phyloP scores from a whole-genome alignment of 345 rosid genomes.

The Lumnitzera littorea region DNA sequence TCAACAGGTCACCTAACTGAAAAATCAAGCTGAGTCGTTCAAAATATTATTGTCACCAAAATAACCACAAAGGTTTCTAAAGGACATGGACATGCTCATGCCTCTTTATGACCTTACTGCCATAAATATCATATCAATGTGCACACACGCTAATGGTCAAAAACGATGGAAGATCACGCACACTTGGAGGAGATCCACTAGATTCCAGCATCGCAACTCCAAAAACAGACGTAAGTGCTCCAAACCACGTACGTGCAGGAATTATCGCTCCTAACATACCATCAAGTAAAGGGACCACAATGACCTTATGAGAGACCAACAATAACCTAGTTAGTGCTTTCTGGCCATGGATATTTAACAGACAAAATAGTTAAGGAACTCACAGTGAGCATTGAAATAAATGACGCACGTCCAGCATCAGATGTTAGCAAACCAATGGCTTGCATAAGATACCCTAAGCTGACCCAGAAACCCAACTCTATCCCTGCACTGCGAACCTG shows the following conservation, averaged over 20 bases:
- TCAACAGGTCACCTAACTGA: constrained; percentile 59
- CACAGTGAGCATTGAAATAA: constrained; percentile 46
- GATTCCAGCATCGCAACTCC: constrained; percentile 61
- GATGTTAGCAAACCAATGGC: constrained; percentile 51
- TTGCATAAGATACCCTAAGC: constrained; percentile 54
- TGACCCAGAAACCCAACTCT: constrained; percentile 62
- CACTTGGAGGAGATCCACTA: constrained; percentile 54
- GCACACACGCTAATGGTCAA: neutral
- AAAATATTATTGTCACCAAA: neutral
- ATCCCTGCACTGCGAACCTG: constrained; percentile 45
- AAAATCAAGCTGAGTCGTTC: neutral
- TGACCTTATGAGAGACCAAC: constrained; percentile 28
- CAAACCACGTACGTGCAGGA: constrained; percentile 58
- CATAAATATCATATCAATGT: too few relatives aligned
- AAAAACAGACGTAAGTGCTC: constrained; percentile 42
- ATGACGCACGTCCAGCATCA: constrained; percentile 55
- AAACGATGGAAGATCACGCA: constrained; percentile 13
- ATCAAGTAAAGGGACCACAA: constrained; percentile 65
- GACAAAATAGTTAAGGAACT: constrained; percentile 14
- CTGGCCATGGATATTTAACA: neutral
- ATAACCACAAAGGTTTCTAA: too few relatives aligned
- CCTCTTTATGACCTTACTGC: too few relatives aligned
- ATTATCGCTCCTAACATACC: constrained; percentile 61
- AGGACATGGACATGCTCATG: neutral
- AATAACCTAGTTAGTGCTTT: neutral